Evolutionary conservation across 257 asterid species (phyloP), one percentile per base, ranked within the genome.

Genomic region (Leptodermis oblonga): DNA sequence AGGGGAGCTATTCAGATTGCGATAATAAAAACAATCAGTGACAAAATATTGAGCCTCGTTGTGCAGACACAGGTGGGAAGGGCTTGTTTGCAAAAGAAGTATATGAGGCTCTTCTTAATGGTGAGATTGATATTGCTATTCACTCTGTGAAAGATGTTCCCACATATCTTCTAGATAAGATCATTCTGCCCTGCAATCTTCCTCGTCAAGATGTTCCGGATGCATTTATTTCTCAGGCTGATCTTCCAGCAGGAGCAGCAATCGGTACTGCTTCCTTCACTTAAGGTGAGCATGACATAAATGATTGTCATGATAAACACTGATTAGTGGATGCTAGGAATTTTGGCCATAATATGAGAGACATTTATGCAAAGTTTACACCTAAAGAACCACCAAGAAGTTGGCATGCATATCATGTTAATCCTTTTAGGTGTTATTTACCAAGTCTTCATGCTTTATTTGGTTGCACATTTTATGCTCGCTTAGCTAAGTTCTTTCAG

Each of bases 61-160:
- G 61, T n/a, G 99, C 99, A 48, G 99, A 94, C 81, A 94, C 91
- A 18, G 99, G 99, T 53, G 99, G 99, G 48, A 94, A 94, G 86
- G 99, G 99, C 49, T 74, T 94, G 70, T 94, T 94, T 76, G 91
- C 97, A 0, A 94, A 94, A 81, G 99, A 91, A 82, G 91, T 91
- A 66, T 97, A 94, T 0, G 99, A 94, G 85, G 97, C 99, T 4
- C 96, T 94, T 52, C 77, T 94, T 62, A 86, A 91, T 79, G 78
- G 84, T 33, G 97, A 94, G 25, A 89, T 94, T 59, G 97, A 94
- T 75, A 94, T 91, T 60, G 97, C 99, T 71, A 97, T 94, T 33
- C 99, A 94, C 86, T 91, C 99, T 23, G 89, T 94, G 99, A 94
- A 94, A 81, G 97, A 94, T 76, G 97, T 94, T 26, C 99, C 97